A percentile compares a stretch with the other conserved stretches of the same genome.
These are phyloP conservation scores for Ascochyta fabae DNA, from an alignment of 2,329 filamentous ascomycete genomes.

Conservation along the genomic window DNA sequence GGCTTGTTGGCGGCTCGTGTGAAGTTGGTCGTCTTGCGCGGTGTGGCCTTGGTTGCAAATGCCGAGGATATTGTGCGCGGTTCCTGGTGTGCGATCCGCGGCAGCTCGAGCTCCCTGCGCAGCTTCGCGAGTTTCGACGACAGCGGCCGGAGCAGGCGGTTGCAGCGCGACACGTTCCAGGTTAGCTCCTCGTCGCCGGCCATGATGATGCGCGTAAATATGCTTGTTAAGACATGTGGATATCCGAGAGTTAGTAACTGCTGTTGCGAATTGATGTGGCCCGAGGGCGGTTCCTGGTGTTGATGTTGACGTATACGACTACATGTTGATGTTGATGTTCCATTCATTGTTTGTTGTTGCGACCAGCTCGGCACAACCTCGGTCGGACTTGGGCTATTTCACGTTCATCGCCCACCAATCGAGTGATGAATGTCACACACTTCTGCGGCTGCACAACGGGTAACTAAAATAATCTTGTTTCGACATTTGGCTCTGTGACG, in stretches of 20 bases:
- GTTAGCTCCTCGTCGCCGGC: slow-evolving; percentile 41
- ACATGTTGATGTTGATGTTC: neutral
- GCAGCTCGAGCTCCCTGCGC: slow-evolving; percentile 40
- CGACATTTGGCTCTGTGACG: no score
- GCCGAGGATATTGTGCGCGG: slow-evolving; percentile 29
- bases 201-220: slow-evolving; percentile 32
- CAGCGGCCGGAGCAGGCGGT: slow-evolving; percentile 52
- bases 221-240: slow-evolving; percentile 9
- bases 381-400: neutral
- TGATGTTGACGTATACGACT: neutral
- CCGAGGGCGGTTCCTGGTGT: slow-evolving; percentile 3
- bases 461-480: no score
- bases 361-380: slow-evolving; percentile 2
- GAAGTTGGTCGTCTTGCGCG: slow-evolving; percentile 35
- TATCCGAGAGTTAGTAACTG: neutral
- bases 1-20: slow-evolving; percentile 38
- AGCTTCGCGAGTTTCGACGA: slow-evolving; percentile 51
- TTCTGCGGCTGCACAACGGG: neutral
- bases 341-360: slow-evolving; percentile 14
- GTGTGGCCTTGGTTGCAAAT: slow-evolving; percentile 34
- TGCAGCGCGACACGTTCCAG: slow-evolving; percentile 54
- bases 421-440: neutral
- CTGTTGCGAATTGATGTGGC: neutral
- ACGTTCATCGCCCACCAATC: slow-evolving; percentile 6
- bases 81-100: slow-evolving; percentile 28